Evolutionary conservation across 169 alveolate species (phyloP), one percentile per base, ranked within the genome.

Genomic region (Blepharisma undulans): DNA sequence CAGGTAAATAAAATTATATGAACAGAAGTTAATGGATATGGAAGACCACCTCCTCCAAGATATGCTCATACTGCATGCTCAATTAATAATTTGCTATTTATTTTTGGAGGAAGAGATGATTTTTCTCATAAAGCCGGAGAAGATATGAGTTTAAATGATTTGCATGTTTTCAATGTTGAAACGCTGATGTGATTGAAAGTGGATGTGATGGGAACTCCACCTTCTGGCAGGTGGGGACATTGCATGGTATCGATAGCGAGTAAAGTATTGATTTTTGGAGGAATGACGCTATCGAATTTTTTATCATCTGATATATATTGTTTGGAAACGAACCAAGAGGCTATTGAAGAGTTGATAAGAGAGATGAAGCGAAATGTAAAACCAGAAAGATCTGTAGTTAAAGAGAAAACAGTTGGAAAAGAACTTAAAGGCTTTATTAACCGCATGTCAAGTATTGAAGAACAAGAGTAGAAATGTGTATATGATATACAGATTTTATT

Each of bases 171-270:
- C 30, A 78, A 78, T 12, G 86, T 78, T 0, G 29, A 27, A 16
- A 7, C 60, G 1, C 60, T 78, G 12, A 10, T 21, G 12, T 78
- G 86, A 61, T 59, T 25, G 27, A 29, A 32, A 12, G 29, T 78
- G 6, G 16, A 29, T 7, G 60, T 78, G 6, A 16, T 12, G 6
- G 86, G 86, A n/a, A 25, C 10, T 29, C 21, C 10, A 0, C 86
- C 86, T 29, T 59, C 10, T 10, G 86, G 84, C 27, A 82, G 89
- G 48, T 82, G 89, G 89, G 89, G 77, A 22, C 89, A 82, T 82
- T 72, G 33, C 36, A 82, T 34, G 78, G 27, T 22, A 32, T 82
- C 78, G 1, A 19, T 22, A n/a, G 77, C 25, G 7, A 32, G 76
- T 10, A n/a, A 21, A 36, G 34, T 82, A 16, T 34, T 82, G 27